Evolutionary conservation across 2,329 filamentous ascomycete genomes (phyloP).

Genomic region (Verticillium nubilum): DNA sequence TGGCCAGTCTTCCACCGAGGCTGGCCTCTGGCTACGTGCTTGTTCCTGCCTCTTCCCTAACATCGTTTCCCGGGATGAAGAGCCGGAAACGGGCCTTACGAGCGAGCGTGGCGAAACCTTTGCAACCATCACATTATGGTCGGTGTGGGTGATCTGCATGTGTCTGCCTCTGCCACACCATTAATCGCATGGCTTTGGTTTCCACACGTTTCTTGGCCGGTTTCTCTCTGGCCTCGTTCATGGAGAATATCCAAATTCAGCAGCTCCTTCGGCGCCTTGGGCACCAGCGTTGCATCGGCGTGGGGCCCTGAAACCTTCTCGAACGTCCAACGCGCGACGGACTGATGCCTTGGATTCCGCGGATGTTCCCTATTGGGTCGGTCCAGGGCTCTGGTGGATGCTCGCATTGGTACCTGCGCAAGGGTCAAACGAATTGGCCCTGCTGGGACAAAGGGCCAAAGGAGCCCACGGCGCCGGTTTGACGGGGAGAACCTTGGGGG

Average conservation of each 20-base stretch:
- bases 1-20: neutral
- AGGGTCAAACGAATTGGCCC: slow-evolving; percentile 7
- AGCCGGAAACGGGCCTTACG: neutral
- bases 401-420: slow-evolving; percentile 9
- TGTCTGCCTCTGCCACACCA: neutral
- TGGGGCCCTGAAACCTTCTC: slow-evolving; percentile 15
- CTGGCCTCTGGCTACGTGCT: too few species aligned
- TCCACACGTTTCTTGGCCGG: neutral
- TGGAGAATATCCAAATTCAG: neutral
- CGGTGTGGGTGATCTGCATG: neutral
- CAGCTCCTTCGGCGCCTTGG: neutral
- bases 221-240: neutral
- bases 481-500: neutral
- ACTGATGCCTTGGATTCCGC: neutral
- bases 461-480: neutral
- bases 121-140: neutral
- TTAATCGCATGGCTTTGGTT: neutral
- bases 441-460: slow-evolving; percentile 3
- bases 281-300: neutral
- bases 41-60: too few species aligned
- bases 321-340: slow-evolving; percentile 4
- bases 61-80: too few species aligned
- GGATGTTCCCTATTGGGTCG: neutral
- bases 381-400: slow-evolving; percentile 4
- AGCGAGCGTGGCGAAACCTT: neutral